These are phyloP conservation scores for Penicillium sp. DNA, from an alignment of 2,329 filamentous ascomycete species.

Conservation along the genomic window DNA sequence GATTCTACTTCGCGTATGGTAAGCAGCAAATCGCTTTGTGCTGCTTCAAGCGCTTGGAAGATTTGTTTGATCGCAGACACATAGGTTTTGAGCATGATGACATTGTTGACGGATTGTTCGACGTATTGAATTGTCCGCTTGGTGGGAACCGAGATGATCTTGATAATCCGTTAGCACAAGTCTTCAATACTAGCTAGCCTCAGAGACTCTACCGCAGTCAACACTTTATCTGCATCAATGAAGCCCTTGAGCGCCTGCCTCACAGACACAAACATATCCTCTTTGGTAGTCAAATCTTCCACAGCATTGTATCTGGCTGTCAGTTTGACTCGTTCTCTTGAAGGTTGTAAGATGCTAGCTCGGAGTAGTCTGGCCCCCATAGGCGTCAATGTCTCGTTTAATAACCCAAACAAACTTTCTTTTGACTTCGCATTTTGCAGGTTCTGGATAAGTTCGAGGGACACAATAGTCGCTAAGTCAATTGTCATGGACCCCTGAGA, in stretches of 20 bases:
- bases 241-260: conserved; percentile 73
- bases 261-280: conserved; percentile 78
- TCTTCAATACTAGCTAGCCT: not conserved
- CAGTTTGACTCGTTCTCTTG: conserved; percentile 69
- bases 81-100: conserved; percentile 84
- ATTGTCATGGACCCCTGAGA: conserved; percentile 96
- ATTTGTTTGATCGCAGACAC: conserved; percentile 66
- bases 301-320: conserved; percentile 74
- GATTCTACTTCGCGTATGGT: conserved; percentile 60
- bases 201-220: conserved; percentile 62
- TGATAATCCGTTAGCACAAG: conserved; percentile 14
- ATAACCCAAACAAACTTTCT: conserved; percentile 76
- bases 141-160: conserved; percentile 74
- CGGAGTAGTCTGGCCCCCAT: conserved; percentile 85
- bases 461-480: conserved; percentile 80
- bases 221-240: conserved; percentile 72
- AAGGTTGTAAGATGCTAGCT: conserved; percentile 84
- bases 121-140: conserved; percentile 65
- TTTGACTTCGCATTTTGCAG: conserved; percentile 72
- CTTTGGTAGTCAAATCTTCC: conserved; percentile 74
- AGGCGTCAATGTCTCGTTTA: conserved; percentile 81
- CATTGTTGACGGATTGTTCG: conserved; percentile 80
- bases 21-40: conserved; percentile 61
- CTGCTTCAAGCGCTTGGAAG: conserved; percentile 64
- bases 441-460: conserved; percentile 89